Percentiles rank a stretch among this genome's conserved stretches.
Conservation (phyloP, 75 land plant genomes). For the Sequoia sempervirens region DNA sequence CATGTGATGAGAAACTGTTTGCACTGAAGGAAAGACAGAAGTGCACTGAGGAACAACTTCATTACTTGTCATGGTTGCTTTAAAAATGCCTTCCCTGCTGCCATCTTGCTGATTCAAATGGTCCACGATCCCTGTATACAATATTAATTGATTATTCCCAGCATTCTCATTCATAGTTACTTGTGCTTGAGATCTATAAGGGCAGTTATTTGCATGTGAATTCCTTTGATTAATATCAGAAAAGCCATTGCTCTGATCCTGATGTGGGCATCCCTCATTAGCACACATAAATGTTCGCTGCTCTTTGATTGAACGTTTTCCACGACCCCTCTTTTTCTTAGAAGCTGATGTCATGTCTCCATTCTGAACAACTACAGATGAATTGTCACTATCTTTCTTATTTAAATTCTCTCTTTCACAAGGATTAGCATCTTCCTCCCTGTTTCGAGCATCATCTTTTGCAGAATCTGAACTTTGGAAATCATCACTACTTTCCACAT, state of each 20-base stretch:
- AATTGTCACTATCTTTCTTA: background rate
- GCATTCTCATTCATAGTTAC: background rate
- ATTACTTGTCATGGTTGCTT: background rate
- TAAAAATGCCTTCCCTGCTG: conserved; percentile 15
- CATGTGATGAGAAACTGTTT: conserved; percentile 22
- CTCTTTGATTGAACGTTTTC: background rate
- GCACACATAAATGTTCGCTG: background rate
- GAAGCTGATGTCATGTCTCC: background rate
- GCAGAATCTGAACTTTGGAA: conserved; percentile 36
- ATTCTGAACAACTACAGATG: background rate
- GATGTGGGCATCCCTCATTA: conserved; percentile 3
- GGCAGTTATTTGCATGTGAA: background rate
- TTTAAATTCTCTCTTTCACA: background rate
- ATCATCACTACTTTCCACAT: conserved; percentile 53
- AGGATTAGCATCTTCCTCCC: conserved; percentile 9
- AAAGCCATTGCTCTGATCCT: conserved; percentile 6
- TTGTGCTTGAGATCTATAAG: conserved; percentile 1
- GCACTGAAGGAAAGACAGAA: conserved; percentile 9
- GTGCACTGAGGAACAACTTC: conserved; percentile 11
- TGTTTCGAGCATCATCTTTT: conserved; percentile 30
- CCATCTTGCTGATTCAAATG: background rate
- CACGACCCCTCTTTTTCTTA: conserved; percentile 20
- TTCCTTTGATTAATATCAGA: conserved; percentile 23
- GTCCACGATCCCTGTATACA: conserved; percentile 6
- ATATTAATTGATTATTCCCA: background rate